Percentiles rank a stretch among this genome's conserved stretches.
phyloP scores from a whole-genome alignment of 75 land plant species.

The Picea glauca region DNA sequence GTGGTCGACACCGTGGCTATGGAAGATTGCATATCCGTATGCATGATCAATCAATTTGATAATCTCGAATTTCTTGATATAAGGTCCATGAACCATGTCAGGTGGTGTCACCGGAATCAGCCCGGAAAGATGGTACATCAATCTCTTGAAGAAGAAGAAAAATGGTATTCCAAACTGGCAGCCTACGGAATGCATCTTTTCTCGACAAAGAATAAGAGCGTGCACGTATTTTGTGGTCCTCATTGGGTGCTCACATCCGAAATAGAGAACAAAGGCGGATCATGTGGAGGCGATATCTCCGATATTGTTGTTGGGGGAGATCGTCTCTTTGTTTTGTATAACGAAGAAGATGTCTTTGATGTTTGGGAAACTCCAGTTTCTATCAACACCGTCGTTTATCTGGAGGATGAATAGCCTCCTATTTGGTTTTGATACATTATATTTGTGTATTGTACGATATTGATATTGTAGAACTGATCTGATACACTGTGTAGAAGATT shows the following conservation, averaged over 20 bases:
- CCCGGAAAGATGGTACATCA: slow-evolving; percentile 28
- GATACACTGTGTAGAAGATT: no score
- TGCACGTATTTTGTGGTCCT: slow-evolving; percentile 71
- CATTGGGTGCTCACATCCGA: slow-evolving; percentile 72
- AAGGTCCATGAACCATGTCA: slow-evolving; percentile 34
- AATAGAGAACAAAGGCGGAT: slow-evolving; percentile 30
- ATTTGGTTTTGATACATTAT: no score
- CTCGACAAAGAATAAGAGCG: slow-evolving; percentile 61
- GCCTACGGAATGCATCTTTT: slow-evolving; percentile 65
- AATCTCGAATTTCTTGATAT: slow-evolving; percentile 74
- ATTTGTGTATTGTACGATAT: not conserved
- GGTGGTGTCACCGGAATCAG: slow-evolving; percentile 76
- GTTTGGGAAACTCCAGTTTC: slow-evolving; percentile 4
- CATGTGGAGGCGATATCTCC: slow-evolving; percentile 68
- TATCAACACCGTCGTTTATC: slow-evolving; percentile 1
- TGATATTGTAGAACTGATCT: not conserved
- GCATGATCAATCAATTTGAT: slow-evolving; percentile 74
- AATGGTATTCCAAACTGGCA: slow-evolving; percentile 78
- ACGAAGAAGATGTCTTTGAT: no score
- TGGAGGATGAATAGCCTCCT: slow-evolving; percentile 4
- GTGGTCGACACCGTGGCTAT: slow-evolving; percentile 77
- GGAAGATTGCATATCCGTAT: slow-evolving; percentile 57
- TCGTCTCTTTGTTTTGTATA: slow-evolving; percentile 43
- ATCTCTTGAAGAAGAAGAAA: slow-evolving; percentile 49
- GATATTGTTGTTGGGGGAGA: slow-evolving; percentile 91